Evolutionary conservation across 192 early-diverging fungal genomes (phyloP), one percentile per base, ranked within the genome.

Genomic region (Coemansia erecta): DNA sequence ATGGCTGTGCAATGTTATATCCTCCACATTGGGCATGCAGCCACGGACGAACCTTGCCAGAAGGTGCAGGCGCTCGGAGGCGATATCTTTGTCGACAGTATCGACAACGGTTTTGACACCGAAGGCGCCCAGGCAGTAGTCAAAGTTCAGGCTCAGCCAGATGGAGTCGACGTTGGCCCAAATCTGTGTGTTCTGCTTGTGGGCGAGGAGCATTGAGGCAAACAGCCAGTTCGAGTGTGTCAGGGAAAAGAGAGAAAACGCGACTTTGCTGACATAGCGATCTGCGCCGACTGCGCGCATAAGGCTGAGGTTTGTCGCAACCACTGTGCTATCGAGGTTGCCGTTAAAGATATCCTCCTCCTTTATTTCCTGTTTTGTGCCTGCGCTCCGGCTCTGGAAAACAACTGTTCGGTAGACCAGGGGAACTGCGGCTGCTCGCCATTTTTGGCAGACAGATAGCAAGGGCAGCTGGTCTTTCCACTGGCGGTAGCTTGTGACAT

Each of bases 321-420:
- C 8, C 8, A 51, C 17, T 11, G 18, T 2, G 22, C 49, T 26
- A 0, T 51, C 24, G 9, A 51, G 28, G 3, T 26, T 13, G 49
- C n/a, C 28, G 26, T 0, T 17, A 51, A 51, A 28, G 3, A 28
- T 2, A 18, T 50, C 3, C 11, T 2, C 12, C 3, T 12, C 10
- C 2, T 5, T 6, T 24, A 2, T 22, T 15, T 28, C n/a, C 11
- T 51, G 18, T 3, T 24, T 24, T 28, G 24, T 3, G 1, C 9
- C 23, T 24, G 49, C 24, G 23, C 15, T 17, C 15, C 49, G 49
- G 49, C 49, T 51, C 18, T 51, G 49, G 49, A 51, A 51, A 3
- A 51, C 28, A 7, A 51, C 14, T 11, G 14, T 19, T 15, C n/a
- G 23, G 24, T 51, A 51, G 10, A 51, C 49, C 49, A 51, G 23